Base-by-base conservation (phyloP, 192 early-diverging fungal genomes). In the Linnemannia exigua region DNA sequence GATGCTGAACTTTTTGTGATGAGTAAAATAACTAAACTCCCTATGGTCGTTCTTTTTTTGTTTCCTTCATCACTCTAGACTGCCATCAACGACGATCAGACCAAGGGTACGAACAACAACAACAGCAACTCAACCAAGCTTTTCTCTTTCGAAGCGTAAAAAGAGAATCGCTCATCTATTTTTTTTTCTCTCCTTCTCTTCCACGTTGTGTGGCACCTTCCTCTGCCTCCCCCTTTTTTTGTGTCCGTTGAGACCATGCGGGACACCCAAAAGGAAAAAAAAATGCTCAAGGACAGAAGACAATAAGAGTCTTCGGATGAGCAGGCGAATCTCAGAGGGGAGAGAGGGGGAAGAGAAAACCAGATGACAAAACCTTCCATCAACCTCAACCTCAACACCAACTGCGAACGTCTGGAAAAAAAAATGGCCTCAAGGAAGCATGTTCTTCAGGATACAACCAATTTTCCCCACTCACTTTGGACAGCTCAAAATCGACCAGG, bases 41-140 rank as follows among this genome's bases (percentile, higher is more conserved):
- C n/a, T n/a, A n/a, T n/a, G n/a, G n/a, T 66, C 28, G 3, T 66
- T 25, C 6, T 75, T 1, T 63, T 63, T 31, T n/a, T 31, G 7
- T 71, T 48, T 71, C 44, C 47, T 71, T 48, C 5, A 37, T 71
- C 14, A 46, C 25, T 15, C 6, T 72, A 79, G 77, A 70, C 77
- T 47, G 51, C 77, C 52, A 47, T 72, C n/a, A 79, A 33, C 77
- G 44, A 79, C n/a, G 70, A 72, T 66, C 77, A 79, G 69, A 31
- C 63, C 69, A 79, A 70, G 52, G 77, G 77, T 79, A 79, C 46
- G 75, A 35, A n/a, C n/a, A n/a, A n/a, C n/a, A n/a, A n/a, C n/a
- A 2, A 25, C 58, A 61, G 3, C 41, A 44, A 44, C 41, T 44
- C 41, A 19, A 25, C 19, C 70, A n/a, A 37, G 17, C 68, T 12